Evolutionary conservation across 805 yeast species (phyloP).

Genomic region (Candida endomychidarum): DNA sequence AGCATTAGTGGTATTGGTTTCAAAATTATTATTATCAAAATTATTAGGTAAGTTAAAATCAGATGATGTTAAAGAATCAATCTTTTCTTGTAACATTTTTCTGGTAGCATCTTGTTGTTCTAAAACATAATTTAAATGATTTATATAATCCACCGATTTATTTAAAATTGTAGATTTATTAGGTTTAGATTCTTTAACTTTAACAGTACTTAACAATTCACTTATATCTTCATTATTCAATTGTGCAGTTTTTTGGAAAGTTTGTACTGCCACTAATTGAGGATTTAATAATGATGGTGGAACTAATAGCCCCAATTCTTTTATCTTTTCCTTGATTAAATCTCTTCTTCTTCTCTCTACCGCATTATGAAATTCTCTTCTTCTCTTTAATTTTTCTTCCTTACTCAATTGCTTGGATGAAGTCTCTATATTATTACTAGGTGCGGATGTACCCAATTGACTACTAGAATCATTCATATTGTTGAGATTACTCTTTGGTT

Average conservation of each 20-base stretch:
- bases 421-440: conserved; percentile 17
- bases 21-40: neutral
- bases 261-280: conserved; percentile 42
- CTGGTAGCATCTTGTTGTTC: conserved; percentile 53
- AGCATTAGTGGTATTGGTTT: conserved; percentile 1
- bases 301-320: conserved; percentile 75
- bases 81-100: conserved; percentile 33
- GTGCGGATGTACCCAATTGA: conserved; percentile 33
- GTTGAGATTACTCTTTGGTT: conserved; percentile 1
- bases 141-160: conserved; percentile 78
- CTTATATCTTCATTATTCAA: conserved; percentile 32
- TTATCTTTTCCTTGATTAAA: conserved; percentile 82
- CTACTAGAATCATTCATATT: neutral
- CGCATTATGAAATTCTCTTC: conserved; percentile 90
- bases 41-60: neutral
- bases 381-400: conserved; percentile 71
- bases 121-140: conserved; percentile 61
- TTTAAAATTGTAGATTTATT: conserved; percentile 78
- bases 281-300: conserved; percentile 70
- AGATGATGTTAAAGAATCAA: conserved; percentile 10
- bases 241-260: conserved; percentile 34
- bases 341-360: conserved; percentile 93
- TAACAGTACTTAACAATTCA: conserved; percentile 39
- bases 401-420: conserved; percentile 45
- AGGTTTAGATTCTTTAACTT: conserved; percentile 68